phyloP scores from a whole-genome alignment of 306 rosid genomes.

The Vigna unguiculata region DNA sequence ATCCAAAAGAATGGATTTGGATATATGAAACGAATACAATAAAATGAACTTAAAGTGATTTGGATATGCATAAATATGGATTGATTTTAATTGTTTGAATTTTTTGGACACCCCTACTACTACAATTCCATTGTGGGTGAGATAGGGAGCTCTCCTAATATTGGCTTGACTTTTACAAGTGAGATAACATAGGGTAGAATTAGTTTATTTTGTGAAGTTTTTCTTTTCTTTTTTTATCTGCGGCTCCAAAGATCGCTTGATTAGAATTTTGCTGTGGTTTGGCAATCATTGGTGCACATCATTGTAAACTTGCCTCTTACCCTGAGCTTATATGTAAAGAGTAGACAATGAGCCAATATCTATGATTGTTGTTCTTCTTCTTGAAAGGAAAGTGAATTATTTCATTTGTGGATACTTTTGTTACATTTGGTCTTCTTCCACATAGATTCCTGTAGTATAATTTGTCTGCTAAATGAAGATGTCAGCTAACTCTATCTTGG shows the following conservation, averaged over 20 bases:
- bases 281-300: not conserved
- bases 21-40: no score
- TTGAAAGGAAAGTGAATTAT: constrained; percentile 19
- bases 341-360: not conserved
- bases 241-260: not conserved
- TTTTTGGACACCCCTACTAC: no score
- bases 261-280: not conserved
- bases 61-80: no score
- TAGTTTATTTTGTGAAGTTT: not conserved
- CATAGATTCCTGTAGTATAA: not conserved
- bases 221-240: not conserved
- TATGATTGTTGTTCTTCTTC: constrained; percentile 4
- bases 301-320: not conserved
- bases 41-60: no score
- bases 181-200: constrained; percentile 3
- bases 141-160: not conserved
- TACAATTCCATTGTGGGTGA: not conserved
- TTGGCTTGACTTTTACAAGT: constrained; percentile 7
- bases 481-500: constrained; percentile 12
- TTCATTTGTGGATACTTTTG: not conserved
- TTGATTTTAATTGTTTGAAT: no score
- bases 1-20: no score
- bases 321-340: not conserved
- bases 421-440: constrained; percentile 5
- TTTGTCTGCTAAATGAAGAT: constrained; percentile 21